Evolutionary conservation across 1,284 basidiomycete genomes (phyloP).

Genomic region (Ustilago cynodontis): DNA sequence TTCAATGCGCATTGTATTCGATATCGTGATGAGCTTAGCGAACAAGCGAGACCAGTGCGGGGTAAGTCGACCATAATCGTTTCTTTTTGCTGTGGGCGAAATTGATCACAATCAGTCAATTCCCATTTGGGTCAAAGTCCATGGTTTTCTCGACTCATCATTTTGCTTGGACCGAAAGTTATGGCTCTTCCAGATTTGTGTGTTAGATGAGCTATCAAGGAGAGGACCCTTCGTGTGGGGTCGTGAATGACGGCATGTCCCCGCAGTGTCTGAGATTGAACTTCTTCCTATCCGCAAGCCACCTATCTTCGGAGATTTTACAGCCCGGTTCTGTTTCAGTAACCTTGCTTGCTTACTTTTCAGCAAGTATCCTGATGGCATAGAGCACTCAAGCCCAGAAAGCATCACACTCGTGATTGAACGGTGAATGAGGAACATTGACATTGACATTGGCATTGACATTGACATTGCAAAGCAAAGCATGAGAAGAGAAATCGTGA

Average conservation of each 20-base stretch:
- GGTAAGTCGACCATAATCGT: background rate
- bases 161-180: background rate
- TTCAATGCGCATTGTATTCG: background rate
- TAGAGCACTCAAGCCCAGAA: background rate
- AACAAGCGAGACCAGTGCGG: background rate
- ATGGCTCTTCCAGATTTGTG: background rate
- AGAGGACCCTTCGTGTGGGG: too few species aligned
- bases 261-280: background rate
- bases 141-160: background rate
- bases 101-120: conserved; percentile 1
- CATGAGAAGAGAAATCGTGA: background rate
- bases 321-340: background rate
- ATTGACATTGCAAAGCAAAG: conserved; percentile 4
- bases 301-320: background rate
- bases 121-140: background rate
- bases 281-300: background rate
- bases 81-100: background rate
- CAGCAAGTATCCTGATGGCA: too few species aligned
- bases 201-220: too few species aligned
- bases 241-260: background rate
- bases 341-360: background rate
- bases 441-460: background rate
- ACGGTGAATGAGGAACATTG: background rate
- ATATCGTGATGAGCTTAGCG: background rate
- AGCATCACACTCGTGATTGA: background rate